Evolutionary conservation across 2,329 filamentous ascomycete species (phyloP), one percentile per base, ranked within the genome.

Genomic region (Pestalotiopsis sp.): DNA sequence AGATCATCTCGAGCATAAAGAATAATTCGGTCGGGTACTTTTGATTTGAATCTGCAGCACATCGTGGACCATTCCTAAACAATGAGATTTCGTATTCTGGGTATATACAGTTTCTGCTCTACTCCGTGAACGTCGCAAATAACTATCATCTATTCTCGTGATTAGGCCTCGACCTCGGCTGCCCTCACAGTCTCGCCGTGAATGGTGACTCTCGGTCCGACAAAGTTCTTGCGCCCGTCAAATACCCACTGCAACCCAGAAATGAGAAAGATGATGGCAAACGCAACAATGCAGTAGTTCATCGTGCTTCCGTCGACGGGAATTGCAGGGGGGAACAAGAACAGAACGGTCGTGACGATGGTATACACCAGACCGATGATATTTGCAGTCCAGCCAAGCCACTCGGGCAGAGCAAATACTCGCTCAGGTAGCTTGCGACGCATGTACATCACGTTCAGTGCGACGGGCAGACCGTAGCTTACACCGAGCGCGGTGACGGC

Each of bases 401-500:
- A 76, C 27, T 79, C 82, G 0, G 87, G 83, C 3, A 92, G 79
- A 23, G 83, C 82, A 74, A 92, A 92, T 0, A 85, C 75, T 59
- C 90, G 80, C 60, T 87, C 83, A 0, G 91, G 92, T 4, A 93
- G 80, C 81, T 88, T 89, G 62, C 83, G 88, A 4, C 91, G 86
- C 7, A 91, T 90, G 1, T 90, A 87, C 1, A 92, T 76, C 67
- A 89, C 86, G 72, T 94, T 93, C 71, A 94, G 88, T 0, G 87
- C 83, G 61, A 93, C 87, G 0, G 92, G 93, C 52, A 95, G 92
- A 3, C 87, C 92, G 72, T 95, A 95, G 2, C 90, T 91, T 3
- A 94, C 80, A 6, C 91, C 89, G 0, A 95, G 84, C 1, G 91
- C 88, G 7, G 94, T 91, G 0, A 94, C 92, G 0, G 90, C 91